Evolutionary conservation across 179 eudicot species (phyloP).

Genomic region (Pouteria campechiana): DNA sequence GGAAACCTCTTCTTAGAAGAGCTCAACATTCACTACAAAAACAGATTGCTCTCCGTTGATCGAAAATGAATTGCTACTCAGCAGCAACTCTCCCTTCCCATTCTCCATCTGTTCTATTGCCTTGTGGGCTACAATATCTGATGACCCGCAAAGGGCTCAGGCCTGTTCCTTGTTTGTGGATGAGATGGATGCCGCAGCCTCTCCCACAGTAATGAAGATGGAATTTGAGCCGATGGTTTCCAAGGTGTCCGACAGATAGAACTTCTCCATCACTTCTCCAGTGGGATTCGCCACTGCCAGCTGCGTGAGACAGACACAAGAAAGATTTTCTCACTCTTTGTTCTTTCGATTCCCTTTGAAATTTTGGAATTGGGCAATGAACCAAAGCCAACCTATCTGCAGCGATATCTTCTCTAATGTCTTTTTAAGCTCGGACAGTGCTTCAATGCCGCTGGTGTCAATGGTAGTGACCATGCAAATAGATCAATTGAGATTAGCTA

Average conservation of each 20-base stretch:
- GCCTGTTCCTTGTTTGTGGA: constrained; percentile 52
- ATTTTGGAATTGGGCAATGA: neutral
- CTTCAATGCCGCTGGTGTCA: constrained; percentile 83
- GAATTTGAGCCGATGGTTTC: constrained; percentile 60
- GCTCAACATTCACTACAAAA: neutral
- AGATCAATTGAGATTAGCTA: too few relatives aligned
- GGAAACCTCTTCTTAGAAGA: constrained; percentile 11
- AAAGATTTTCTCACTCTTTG: neutral
- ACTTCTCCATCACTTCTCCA: constrained; percentile 79
- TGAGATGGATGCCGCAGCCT: constrained; percentile 71
- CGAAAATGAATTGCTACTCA: neutral
- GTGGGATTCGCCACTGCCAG: constrained; percentile 77
- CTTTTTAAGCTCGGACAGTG: constrained; percentile 58
- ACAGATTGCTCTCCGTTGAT: neutral
- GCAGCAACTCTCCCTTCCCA: too few relatives aligned
- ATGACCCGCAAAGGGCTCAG: constrained; percentile 15
- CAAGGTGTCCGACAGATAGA: constrained; percentile 47
- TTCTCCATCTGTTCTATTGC: neutral
- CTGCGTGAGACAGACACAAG: constrained; percentile 8
- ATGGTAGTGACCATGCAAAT: constrained; percentile 72
- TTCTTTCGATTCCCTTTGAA: neutral
- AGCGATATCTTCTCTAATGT: constrained; percentile 57
- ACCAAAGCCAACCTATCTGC: constrained; percentile 23
- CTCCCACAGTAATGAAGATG: constrained; percentile 65
- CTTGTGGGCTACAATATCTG: too few relatives aligned